Conservation (phyloP, 129 eudicot genomes). For the Ambrosia trifida region DNA sequence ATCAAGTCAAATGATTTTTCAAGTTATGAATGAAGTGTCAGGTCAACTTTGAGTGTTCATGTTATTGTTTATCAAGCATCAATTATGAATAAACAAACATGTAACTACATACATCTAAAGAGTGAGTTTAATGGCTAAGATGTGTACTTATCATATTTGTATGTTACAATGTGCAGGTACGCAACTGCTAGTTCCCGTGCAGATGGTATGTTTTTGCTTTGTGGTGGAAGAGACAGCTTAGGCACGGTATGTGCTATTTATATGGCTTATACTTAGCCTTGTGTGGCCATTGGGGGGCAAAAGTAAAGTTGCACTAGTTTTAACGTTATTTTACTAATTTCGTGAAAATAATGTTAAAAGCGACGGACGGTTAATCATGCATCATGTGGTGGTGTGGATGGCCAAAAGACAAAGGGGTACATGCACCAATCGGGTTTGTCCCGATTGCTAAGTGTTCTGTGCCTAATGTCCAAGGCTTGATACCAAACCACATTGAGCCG, state of each 20-base stretch:
- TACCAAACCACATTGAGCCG: too few relatives aligned
- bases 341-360: too few relatives aligned
- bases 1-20: neutral
- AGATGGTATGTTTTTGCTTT: constrained; percentile 97
- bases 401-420: too few relatives aligned
- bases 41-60: constrained; percentile 3
- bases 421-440: too few relatives aligned
- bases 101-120: neutral
- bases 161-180: constrained; percentile 56
- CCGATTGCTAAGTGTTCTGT: too few relatives aligned
- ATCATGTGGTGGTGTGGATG: too few relatives aligned
- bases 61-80: constrained; percentile 16
- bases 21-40: constrained; percentile 4
- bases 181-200: constrained; percentile 97
- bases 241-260: constrained; percentile 65
- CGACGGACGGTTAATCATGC: too few relatives aligned
- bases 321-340: too few relatives aligned
- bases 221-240: constrained; percentile 92
- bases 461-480: too few relatives aligned
- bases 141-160: constrained; percentile 10
- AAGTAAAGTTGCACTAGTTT: too few relatives aligned
- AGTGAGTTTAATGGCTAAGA: neutral
- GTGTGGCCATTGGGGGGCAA: too few relatives aligned
- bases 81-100: neutral
- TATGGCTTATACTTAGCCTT: constrained; percentile 6